Conservation (phyloP, 2,329 filamentous ascomycete species). For the Fusarium oligoseptatum region DNA sequence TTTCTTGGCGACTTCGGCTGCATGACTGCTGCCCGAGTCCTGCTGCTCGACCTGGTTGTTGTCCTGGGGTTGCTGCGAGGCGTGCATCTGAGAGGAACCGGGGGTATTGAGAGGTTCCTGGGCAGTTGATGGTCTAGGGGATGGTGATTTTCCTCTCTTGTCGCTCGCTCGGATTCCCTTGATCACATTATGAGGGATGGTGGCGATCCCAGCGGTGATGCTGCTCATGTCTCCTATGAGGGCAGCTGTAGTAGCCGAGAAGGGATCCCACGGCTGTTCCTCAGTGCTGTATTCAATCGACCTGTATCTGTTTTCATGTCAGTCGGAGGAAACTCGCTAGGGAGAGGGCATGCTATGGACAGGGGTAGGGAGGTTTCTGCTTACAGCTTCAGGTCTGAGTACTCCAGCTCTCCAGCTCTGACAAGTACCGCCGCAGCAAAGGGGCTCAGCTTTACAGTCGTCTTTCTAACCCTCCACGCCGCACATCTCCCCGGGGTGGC, state of each 20-base stretch:
- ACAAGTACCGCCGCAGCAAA: constrained; percentile 79
- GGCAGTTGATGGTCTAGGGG: neutral
- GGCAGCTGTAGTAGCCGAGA: constrained; percentile 66
- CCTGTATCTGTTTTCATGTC: constrained; percentile 59
- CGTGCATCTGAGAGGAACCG: neutral
- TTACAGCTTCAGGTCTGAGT: constrained; percentile 80
- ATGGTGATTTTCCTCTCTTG: neutral
- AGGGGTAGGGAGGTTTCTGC: constrained; percentile 40
- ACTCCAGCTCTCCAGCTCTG: constrained; percentile 73
- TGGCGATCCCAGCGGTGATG: neutral
- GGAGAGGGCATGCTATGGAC: neutral
- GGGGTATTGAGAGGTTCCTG: neutral
- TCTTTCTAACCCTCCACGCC: constrained; percentile 80
- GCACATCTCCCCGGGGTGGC: constrained; percentile 77
- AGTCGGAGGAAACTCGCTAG: neutral
- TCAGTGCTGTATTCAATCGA: constrained; percentile 80
- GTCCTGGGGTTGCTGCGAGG: neutral
- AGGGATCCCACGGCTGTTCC: constrained; percentile 82
- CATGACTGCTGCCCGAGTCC: neutral
- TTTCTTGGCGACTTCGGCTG: neutral
- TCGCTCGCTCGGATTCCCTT: neutral
- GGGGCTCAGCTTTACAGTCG: constrained; percentile 75
- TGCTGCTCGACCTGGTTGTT: neutral
- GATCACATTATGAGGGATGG: neutral
- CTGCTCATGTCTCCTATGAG: neutral